Base-by-base conservation (phyloP, 495 filamentous ascomycete species). In the Trichoderma erinaceum region DNA sequence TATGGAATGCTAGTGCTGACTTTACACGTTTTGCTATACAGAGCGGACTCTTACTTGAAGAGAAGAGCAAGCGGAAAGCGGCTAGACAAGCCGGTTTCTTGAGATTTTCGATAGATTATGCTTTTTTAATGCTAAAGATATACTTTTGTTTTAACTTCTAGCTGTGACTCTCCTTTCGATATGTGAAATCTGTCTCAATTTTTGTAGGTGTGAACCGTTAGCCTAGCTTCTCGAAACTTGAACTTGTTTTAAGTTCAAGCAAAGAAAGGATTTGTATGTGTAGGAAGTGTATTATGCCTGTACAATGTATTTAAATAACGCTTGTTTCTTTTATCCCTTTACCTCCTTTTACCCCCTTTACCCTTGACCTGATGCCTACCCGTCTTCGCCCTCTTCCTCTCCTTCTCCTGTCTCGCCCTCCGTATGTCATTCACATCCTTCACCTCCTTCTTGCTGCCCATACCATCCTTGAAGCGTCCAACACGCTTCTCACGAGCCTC, bases 401-500 rank as follows among this genome's bases (percentile, higher is more conserved):
- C 89, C 81, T 89, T 83, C 71, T 90, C 64, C 74, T 88, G 87
- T 73, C 93, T 82, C 68, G 88, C 86, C 80, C 92, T 94, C 69
- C 91, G 84, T 70, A 99, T 92, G 74, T 96, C 92, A 8, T 94
- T 90, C 43, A 87, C 87, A 58, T 83, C 88, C 81, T 87, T 90
- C 64, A 98, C 76, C 83, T 97, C 95, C 71, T 81, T 87, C 84
- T 86, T 91, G 69, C 76, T 83, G 21, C 86, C 87, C 65, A 77
- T 79, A 15, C 88, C 88, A 65, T 89, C 85, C 73, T 80, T 86
- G 69, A 90, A 92, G 69, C 86, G 85, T 41, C 89, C 88, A 43
- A 92, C 83, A 21, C 92, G 84, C 80, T 90, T 91, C 79, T 97
- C 90, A 79, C 89, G 90, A 38, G 96, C 93, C 72, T 92, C 92